Percentiles rank a stretch among this genome's conserved stretches.
phyloP scores from a whole-genome alignment of 257 asterid genomes.

The Ilex aquifolium region DNA sequence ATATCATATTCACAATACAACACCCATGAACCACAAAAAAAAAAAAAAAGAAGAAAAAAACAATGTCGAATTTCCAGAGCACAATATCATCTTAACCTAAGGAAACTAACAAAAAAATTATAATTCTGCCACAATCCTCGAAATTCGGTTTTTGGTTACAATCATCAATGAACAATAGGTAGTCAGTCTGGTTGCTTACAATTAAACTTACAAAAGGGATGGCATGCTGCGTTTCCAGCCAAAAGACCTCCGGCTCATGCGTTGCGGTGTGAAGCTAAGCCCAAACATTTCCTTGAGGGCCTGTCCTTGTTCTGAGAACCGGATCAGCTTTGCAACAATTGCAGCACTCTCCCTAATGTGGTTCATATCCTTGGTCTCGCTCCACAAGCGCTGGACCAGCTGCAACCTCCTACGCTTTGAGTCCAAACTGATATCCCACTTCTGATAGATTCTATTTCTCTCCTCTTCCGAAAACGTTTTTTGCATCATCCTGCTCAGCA shows the following conservation, averaged over 20 bases:
- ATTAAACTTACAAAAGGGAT: conserved; percentile 21
- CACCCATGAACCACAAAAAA: too few species aligned
- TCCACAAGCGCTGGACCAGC: conserved; percentile 33
- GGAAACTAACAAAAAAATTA: too few species aligned
- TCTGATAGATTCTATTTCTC: conserved; percentile 28
- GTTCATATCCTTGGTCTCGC: conserved; percentile 21
- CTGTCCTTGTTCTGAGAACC: conserved; percentile 33
- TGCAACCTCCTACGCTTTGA: conserved; percentile 39
- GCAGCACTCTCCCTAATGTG: conserved; percentile 37
- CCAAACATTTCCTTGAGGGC: conserved; percentile 54
- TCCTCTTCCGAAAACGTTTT: conserved; percentile 32
- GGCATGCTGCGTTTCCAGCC: conserved; percentile 49
- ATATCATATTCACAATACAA: too few species aligned
- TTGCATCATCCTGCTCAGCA: conserved; percentile 33
- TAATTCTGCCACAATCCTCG: too few species aligned
- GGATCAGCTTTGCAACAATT: conserved; percentile 39
- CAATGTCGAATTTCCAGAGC: too few species aligned
- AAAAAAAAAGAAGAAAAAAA: too few species aligned
- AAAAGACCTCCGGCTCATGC: conserved; percentile 31
- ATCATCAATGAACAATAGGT: too few species aligned
- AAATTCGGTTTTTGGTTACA: too few species aligned
- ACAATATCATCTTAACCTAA: too few species aligned
- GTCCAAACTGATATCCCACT: conserved; percentile 42
- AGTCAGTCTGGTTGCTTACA: not conserved
- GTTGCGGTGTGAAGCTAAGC: conserved; percentile 41